A percentile compares a stretch with the other conserved stretches of the same genome.
Evolutionary conservation across 257 asterid genomes (phyloP).

Genomic region (Nicotiana paniculata): DNA sequence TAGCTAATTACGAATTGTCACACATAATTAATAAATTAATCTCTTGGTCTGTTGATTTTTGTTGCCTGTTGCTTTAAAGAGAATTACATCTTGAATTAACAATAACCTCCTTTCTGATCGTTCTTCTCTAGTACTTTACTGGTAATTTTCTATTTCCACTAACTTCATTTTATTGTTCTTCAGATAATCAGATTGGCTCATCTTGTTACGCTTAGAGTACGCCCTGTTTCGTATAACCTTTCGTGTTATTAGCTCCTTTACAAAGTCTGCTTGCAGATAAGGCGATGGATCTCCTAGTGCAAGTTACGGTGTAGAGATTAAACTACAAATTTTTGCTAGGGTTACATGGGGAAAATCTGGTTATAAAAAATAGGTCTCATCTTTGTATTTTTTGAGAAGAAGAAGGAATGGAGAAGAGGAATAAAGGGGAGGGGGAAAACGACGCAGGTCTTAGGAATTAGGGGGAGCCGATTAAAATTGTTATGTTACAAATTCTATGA

Average conservation of each 20-base stretch:
- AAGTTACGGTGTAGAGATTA: neutral
- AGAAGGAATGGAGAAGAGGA: no score
- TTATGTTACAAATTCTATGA: no score
- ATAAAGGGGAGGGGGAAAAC: no score
- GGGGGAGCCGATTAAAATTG: no score
- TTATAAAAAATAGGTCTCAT: no score
- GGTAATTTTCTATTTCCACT: neutral
- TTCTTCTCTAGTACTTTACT: neutral
- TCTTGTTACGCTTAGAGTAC: neutral
- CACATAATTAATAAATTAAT: neutral
- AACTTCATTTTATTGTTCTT: constrained; percentile 2
- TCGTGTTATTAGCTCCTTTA: neutral
- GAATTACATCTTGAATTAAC: no score
- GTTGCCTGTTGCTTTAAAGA: no score
- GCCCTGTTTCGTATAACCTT: neutral
- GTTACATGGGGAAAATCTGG: no score
- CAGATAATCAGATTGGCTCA: neutral
- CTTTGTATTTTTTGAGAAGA: no score
- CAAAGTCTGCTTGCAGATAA: neutral
- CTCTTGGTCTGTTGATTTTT: neutral
- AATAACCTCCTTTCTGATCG: neutral
- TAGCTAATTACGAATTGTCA: neutral
- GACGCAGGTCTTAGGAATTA: no score
- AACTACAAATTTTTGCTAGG: no score
- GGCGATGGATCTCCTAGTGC: constrained; percentile 1